Conservation (phyloP, 371 early-diverging fungal genomes). For the Apophysomyces elegans region DNA sequence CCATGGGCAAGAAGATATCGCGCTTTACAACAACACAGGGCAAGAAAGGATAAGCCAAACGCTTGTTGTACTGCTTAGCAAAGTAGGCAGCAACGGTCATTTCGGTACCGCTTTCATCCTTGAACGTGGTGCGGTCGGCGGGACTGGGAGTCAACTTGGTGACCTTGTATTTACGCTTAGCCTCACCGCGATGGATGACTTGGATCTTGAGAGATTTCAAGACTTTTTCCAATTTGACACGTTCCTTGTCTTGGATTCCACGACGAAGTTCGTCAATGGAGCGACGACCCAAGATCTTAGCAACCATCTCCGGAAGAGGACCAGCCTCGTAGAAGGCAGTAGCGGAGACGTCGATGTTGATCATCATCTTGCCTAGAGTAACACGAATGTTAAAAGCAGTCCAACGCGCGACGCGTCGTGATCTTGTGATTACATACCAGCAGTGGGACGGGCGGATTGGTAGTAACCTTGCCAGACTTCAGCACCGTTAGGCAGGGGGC, state of each 20-base stretch:
- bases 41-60: conserved; percentile 76
- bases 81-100: conserved; percentile 85
- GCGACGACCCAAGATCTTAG: conserved; percentile 68
- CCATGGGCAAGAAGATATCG: conserved; percentile 81
- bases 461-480: conserved; percentile 95
- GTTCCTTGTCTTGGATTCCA: conserved; percentile 63
- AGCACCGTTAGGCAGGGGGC: conserved; percentile 74
- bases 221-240: conserved; percentile 69
- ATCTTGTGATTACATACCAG: conserved; percentile 39
- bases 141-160: conserved; percentile 67
- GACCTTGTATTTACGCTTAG: conserved; percentile 73
- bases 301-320: conserved; percentile 64
- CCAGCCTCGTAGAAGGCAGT: conserved; percentile 87
- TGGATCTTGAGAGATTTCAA: conserved; percentile 76
- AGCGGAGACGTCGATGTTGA: conserved; percentile 91
- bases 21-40: conserved; percentile 84
- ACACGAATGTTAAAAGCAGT: background rate
- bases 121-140: conserved; percentile 74
- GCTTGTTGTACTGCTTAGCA: conserved; percentile 67
- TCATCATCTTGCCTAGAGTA: conserved; percentile 57
- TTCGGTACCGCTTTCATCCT: conserved; percentile 48
- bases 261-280: conserved; percentile 70
- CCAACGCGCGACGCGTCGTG: background rate
- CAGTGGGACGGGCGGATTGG: conserved; percentile 83
- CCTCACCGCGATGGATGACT: conserved; percentile 76